phyloP scores from a whole-genome alignment of 768 basidiomycete genomes.

The Podaxis sp. region DNA sequence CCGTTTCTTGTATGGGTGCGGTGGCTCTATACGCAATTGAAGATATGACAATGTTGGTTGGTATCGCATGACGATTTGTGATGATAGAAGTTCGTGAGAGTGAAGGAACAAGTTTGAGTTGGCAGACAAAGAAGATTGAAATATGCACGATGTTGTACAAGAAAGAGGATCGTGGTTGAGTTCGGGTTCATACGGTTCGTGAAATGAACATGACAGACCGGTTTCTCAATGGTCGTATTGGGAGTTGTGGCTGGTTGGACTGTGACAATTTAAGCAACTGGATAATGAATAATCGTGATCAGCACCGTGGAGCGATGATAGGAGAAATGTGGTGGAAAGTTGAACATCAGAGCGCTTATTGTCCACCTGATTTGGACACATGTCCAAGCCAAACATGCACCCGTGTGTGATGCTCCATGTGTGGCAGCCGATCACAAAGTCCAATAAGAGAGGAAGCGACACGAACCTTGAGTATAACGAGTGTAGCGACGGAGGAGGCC shows the following conservation, averaged over 20 bases:
- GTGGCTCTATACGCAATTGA: constrained; percentile 38
- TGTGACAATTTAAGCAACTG: constrained; percentile 26
- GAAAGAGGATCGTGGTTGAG: constrained; percentile 1
- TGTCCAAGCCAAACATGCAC: constrained; percentile 14
- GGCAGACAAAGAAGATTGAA: constrained; percentile 1
- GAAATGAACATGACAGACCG: constrained; percentile 28
- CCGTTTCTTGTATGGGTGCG: constrained; percentile 30
- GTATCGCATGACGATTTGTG: constrained; percentile 21
- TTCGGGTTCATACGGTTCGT: constrained; percentile 7
- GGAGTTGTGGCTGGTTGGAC: constrained; percentile 25
- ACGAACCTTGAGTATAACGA: constrained; percentile 59
- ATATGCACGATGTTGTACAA: background rate
- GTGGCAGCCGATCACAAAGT: constrained; percentile 8
- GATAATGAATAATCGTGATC: constrained; percentile 32
- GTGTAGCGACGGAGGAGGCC: constrained; percentile 69
- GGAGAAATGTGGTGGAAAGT: constrained; percentile 23
- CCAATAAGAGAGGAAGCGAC: constrained; percentile 12
- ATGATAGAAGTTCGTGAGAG: constrained; percentile 12
- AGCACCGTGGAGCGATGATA: constrained; percentile 18
- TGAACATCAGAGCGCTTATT: constrained; percentile 30
- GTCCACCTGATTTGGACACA: constrained; percentile 30
- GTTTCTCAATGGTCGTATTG: constrained; percentile 24
- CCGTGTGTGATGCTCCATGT: constrained; percentile 12
- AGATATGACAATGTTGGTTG: constrained; percentile 19
- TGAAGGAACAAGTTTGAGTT: constrained; percentile 18